Evolutionary conservation across 495 filamentous ascomycete species (phyloP).

Genomic region (Daldinia loculata): DNA sequence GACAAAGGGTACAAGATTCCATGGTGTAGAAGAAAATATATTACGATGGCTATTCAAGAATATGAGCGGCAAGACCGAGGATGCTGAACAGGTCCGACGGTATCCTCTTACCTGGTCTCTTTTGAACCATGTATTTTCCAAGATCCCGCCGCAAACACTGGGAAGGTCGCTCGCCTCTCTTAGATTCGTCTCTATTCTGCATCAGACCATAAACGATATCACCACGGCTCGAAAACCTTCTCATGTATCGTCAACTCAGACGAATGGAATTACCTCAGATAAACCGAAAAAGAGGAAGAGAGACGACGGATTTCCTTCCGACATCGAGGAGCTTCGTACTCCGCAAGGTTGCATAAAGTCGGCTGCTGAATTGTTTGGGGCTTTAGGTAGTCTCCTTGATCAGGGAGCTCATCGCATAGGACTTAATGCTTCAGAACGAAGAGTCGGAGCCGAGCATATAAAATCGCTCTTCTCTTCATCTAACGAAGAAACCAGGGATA

Average conservation of each 20-base stretch:
- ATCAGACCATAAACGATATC: conserved; percentile 55
- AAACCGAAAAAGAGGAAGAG: conserved; percentile 52
- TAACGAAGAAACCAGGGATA: conserved; percentile 49
- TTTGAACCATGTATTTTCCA: conserved; percentile 51
- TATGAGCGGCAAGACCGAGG: conserved; percentile 52
- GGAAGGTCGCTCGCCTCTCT: conserved; percentile 57
- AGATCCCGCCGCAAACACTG: conserved; percentile 54
- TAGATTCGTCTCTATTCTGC: conserved; percentile 52
- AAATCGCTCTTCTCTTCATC: conserved; percentile 58
- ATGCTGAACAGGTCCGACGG: conserved; percentile 55
- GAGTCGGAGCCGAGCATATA: conserved; percentile 56
- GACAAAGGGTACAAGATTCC: conserved; percentile 47
- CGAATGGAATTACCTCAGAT: conserved; percentile 16
- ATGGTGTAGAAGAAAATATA: conserved; percentile 58
- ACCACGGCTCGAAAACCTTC: conserved; percentile 39
- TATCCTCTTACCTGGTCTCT: conserved; percentile 56
- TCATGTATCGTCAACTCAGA: conserved; percentile 2
- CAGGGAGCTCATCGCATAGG: conserved; percentile 22
- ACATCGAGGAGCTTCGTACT: conserved; percentile 46
- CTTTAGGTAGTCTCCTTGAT: conserved; percentile 49
- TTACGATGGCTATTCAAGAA: conserved; percentile 60
- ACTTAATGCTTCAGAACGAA: conserved; percentile 35
- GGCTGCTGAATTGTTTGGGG: conserved; percentile 51
- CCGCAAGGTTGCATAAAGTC: conserved; percentile 48
- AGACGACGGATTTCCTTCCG: conserved; percentile 35